Conservation (phyloP, 192 early-diverging fungal genomes). For the Umbelopsis sp. region DNA sequence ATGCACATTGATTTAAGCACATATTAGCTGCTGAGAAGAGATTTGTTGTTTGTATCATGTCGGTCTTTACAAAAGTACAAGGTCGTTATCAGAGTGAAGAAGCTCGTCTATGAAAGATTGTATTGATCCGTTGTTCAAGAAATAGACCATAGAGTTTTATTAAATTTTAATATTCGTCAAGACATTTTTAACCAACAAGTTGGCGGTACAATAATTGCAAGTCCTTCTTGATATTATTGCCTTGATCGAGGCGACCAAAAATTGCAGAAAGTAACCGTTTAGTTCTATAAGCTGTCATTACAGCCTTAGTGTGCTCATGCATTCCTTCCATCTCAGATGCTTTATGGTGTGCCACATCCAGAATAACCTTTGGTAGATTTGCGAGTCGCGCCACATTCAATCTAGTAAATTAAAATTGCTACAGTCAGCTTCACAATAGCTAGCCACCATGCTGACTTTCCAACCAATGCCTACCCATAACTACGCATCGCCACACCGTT, state of each 20-base stretch:
- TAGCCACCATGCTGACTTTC: background rate
- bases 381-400: constrained; percentile 77
- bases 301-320: background rate
- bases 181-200: background rate
- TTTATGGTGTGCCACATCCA: constrained; percentile 56
- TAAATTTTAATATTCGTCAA: constrained; percentile 2
- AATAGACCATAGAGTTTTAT: background rate
- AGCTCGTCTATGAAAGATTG: too few relatives aligned
- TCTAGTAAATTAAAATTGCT: constrained; percentile 33
- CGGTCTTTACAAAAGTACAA: background rate
- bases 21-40: background rate
- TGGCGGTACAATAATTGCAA: background rate
- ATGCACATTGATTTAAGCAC: background rate
- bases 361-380: constrained; percentile 48
- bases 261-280: background rate
- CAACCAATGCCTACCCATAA: constrained; percentile 56
- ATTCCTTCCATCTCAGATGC: constrained; percentile 48
- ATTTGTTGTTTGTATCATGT: background rate
- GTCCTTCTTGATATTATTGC: background rate
- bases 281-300: background rate
- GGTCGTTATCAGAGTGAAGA: background rate
- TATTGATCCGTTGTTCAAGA: too few relatives aligned
- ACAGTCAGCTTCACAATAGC: background rate
- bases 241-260: background rate
- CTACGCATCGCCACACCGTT: constrained; percentile 62